Percentiles rank a stretch among this genome's conserved stretches.
These are phyloP conservation scores for Aspergillus steynii DNA, from an alignment of 495 filamentous ascomycete species.

Conservation along the genomic window DNA sequence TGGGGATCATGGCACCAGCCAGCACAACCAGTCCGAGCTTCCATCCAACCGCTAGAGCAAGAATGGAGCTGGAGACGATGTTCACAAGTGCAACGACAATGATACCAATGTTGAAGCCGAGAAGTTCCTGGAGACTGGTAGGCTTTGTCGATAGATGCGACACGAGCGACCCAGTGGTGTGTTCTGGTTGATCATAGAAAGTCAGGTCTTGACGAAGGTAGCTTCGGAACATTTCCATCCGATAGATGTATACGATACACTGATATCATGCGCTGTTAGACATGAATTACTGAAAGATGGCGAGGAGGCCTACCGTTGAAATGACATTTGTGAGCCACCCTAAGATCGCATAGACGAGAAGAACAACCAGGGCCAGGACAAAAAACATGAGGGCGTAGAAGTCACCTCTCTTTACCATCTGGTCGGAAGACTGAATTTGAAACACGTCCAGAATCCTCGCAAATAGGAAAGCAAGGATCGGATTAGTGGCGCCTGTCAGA, in stretches of 20 bases:
- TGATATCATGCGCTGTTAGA: background rate
- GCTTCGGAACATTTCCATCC: conserved; percentile 59
- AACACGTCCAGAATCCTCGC: conserved; percentile 30
- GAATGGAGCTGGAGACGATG: conserved; percentile 34
- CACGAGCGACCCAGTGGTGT: conserved; percentile 62
- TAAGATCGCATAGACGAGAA: conserved; percentile 52
- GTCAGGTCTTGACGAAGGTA: conserved; percentile 57
- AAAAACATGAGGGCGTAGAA: conserved; percentile 69
- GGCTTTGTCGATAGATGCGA: conserved; percentile 59
- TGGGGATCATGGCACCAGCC: conserved; percentile 50
- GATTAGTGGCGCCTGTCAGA: conserved; percentile 12
- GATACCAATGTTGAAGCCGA: conserved; percentile 42
- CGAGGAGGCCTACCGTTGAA: conserved; percentile 21
- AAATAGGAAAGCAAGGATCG: conserved; percentile 30
- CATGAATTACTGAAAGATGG: background rate
- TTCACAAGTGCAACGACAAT: conserved; percentile 37
- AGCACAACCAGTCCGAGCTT: conserved; percentile 55
- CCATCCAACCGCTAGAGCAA: conserved; percentile 47
- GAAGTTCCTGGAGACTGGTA: conserved; percentile 31
- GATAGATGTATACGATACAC: conserved; percentile 44
- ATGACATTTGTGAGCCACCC: conserved; percentile 54
- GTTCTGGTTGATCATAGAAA: conserved; percentile 65
- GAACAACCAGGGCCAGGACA: conserved; percentile 48
- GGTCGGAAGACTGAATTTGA: conserved; percentile 22
- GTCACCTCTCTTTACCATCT: conserved; percentile 31